Evolutionary conservation across 2,329 filamentous ascomycete species (phyloP), one percentile per base, ranked within the genome.

Genomic region (Scedosporium boydii): DNA sequence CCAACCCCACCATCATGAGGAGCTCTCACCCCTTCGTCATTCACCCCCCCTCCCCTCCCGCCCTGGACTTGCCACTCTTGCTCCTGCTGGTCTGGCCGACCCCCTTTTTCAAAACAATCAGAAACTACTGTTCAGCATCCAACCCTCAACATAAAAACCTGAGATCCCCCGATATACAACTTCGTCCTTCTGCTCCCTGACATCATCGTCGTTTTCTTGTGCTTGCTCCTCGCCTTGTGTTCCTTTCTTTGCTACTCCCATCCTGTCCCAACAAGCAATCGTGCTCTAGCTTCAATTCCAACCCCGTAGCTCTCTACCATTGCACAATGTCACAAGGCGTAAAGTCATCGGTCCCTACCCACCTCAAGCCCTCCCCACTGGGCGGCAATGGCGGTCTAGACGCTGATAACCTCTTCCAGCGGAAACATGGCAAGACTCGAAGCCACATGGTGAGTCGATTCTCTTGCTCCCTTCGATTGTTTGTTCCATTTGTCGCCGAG

Each of bases 401-500:
- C 42, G 77, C 77, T 63, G 72, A 73, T 64, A 78, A 81, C 69
- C 58, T 59, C 29, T 66, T 66, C 60, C 59, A 63, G 66, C 86
- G 87, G 74, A 90, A 91, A 74, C 89, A 93, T 76, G 89, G 89
- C 78, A 93, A 93, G 84, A 89, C 88, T 69, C 88, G 89, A 76
- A 91, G 88, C 65, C 89, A 93, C 77, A 90, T 93, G 86, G 89
- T 89, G 78, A 85, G 89, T 55, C 44, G 44, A 48, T 48, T 48
- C 44, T 7, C 6, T 55, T 55, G 12, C 60, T 55, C 42, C 46
- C 58, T 23, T 46, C 34, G 63, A 53, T 59, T 59, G 41, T 48
- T 29, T 56, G 23, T n/a, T 26, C 1, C 58, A 27, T 27, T 44
- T 57, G 29, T 34, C 53, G 23, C 29, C 16, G 53, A 57, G 23